phyloP scores from a whole-genome alignment of 345 rosid genomes.

The Erysimum cheiranthoides region DNA sequence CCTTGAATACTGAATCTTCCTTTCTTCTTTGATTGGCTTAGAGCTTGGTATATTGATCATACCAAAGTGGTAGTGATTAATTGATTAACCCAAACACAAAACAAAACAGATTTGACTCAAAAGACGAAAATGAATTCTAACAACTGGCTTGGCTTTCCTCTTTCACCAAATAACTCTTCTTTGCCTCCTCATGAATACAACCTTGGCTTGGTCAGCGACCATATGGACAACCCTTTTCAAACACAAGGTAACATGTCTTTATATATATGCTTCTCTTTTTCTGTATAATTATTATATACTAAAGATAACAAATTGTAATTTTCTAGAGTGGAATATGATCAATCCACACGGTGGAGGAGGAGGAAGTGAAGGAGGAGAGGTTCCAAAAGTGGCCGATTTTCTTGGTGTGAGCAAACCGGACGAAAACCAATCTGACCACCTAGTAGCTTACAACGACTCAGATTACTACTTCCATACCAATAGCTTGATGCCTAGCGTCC shows the following conservation, averaged over 20 bases:
- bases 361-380: slow-evolving; percentile 53
- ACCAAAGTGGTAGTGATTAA: slow-evolving; percentile 32
- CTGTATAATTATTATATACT: not conserved
- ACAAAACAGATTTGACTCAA: slow-evolving; percentile 27
- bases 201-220: slow-evolving; percentile 78
- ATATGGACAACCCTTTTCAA: slow-evolving; percentile 85
- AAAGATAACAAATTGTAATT: not conserved
- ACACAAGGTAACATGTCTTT: slow-evolving; percentile 64
- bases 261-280: slow-evolving; percentile 4
- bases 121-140: slow-evolving; percentile 73
- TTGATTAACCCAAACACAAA: slow-evolving; percentile 33
- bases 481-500: slow-evolving; percentile 59
- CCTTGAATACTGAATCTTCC: slow-evolving; percentile 32
- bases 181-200: slow-evolving; percentile 78
- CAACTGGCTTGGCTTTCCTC: slow-evolving; percentile 99
- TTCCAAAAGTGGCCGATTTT: slow-evolving; percentile 94
- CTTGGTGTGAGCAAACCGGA: slow-evolving; percentile 94
- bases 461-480: slow-evolving; percentile 59
- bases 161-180: slow-evolving; percentile 81
- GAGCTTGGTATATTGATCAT: slow-evolving; percentile 36
- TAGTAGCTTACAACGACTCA: slow-evolving; percentile 70
- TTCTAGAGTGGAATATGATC: slow-evolving; percentile 80
- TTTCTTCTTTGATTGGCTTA: slow-evolving; percentile 35
- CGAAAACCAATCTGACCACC: slow-evolving; percentile 62
- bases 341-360: slow-evolving; percentile 57